Evolutionary conservation across 1,284 basidiomycete species (phyloP).

Genomic region (Malassezia psittaci): DNA sequence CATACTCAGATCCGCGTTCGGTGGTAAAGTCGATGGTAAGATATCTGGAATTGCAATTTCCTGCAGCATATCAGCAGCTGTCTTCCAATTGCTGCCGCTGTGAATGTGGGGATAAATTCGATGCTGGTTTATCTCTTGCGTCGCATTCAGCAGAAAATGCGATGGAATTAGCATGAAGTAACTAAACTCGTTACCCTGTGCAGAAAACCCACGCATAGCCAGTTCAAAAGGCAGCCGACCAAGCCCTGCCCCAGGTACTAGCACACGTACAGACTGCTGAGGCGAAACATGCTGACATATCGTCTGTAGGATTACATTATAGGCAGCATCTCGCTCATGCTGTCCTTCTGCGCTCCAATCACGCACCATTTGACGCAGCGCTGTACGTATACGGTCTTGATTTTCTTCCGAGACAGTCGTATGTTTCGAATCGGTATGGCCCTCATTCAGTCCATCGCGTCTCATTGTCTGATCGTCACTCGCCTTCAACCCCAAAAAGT

Average conservation of each 20-base stretch:
- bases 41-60: conserved; percentile 39
- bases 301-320: conserved; percentile 32
- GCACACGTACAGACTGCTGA: conserved; percentile 18
- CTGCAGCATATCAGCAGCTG: conserved; percentile 31
- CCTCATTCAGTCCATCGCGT: background rate
- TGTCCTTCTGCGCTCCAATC: conserved; percentile 40
- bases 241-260: conserved; percentile 43
- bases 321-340: conserved; percentile 28
- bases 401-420: conserved; percentile 25
- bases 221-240: conserved; percentile 42
- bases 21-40: conserved; percentile 27
- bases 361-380: conserved; percentile 42
- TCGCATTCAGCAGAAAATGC: conserved; percentile 45
- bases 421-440: background rate
- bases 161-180: conserved; percentile 44
- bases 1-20: conserved; percentile 42
- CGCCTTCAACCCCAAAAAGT: conserved; percentile 25
- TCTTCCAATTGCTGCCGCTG: conserved; percentile 38
- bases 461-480: background rate
- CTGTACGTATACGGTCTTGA: conserved; percentile 43
- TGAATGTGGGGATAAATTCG: conserved; percentile 41
- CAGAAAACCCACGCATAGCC: conserved; percentile 30
- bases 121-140: conserved; percentile 23
- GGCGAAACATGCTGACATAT: conserved; percentile 21
- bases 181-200: conserved; percentile 46